Base-by-base conservation (phyloP, 2,329 filamentous ascomycete species). In the Myriangium duriaei region DNA sequence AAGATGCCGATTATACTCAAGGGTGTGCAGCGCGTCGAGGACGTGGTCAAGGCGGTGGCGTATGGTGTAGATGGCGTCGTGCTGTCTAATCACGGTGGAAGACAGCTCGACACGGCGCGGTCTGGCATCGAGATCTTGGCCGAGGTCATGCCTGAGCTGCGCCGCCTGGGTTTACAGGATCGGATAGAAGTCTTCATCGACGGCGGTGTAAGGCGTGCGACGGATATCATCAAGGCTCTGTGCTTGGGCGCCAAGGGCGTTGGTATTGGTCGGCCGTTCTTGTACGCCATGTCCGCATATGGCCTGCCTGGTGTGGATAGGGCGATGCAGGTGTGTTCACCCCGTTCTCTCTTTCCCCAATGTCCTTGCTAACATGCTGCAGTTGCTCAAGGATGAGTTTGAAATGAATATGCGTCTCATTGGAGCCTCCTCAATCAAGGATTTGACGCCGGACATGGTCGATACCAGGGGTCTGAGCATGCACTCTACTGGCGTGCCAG, bases 371-470 rank as follows among this genome's bases (percentile, higher is more conserved):
- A 13, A 7, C 11, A n/a, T 30, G 11, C 12, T 12, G 30, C 13
- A 60, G 60, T 65, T 94, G 42, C 71, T 94, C 49, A 86, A 83
- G 64, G 91, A 96, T 53, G 91, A 98, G 70, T 83, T 98, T 74
- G 86, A 92, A 65, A 96, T 96, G 88, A 91, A 88, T 55, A 96
- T 98, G 91, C 76, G 91, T 5, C 65, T 98, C 45, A 85, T 98
- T 49, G 91, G 91, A 7, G 82, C 77, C 42, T 73, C 70, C 13
- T 77, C 63, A 43, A 60, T 98, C 19, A 75, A 76, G 24, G 77
- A 98, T 49, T 63, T 98, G 45, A 83, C 81, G 45, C 80, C 87
- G 0, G 77, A 76, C 16, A 63, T 98, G 58, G 59, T 98, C 13
- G 91, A 98, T 56, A 73, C 75, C 0, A 67, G 81, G 43, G 83